Conservation (phyloP, 176 grass and related monocot genomes). For the Dendrocalamus sinicus region DNA sequence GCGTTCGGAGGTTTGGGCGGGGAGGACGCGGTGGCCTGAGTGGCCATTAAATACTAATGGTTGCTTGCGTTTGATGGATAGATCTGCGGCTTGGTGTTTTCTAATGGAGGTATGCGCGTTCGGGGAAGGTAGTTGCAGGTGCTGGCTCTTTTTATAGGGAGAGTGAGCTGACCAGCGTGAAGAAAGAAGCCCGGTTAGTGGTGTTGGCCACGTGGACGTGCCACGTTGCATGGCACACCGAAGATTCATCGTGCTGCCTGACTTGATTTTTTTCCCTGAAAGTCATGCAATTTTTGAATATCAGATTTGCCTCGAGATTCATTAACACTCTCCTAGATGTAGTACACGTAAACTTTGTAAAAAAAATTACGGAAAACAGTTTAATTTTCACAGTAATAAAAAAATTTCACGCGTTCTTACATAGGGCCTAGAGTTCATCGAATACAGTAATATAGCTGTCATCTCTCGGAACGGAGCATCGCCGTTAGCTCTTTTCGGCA, state of each 20-base stretch:
- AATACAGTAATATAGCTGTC: too few relatives aligned
- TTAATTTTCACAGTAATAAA: too few relatives aligned
- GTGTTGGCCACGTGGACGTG: conserved; percentile 38
- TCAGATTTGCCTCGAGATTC: too few relatives aligned
- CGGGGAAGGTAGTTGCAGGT: conserved; percentile 53
- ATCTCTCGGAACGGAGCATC: too few relatives aligned
- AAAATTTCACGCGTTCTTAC: too few relatives aligned
- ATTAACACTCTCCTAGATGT: too few relatives aligned
- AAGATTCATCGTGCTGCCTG: conserved; percentile 23
- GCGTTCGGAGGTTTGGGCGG: conserved; percentile 44
- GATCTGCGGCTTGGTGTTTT: conserved; percentile 30
- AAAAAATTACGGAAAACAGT: too few relatives aligned
- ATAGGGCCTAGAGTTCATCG: too few relatives aligned
- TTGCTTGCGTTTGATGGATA: conserved; percentile 15
- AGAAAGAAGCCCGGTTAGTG: background rate
- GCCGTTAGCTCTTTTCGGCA: too few relatives aligned
- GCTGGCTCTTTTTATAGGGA: conserved; percentile 43
- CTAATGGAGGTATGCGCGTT: conserved; percentile 55
- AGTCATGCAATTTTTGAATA: too few relatives aligned
- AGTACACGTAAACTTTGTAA: too few relatives aligned
- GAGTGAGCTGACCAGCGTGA: background rate
- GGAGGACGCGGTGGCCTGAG: background rate
- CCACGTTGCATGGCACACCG: conserved; percentile 41
- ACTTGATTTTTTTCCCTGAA: too few relatives aligned
- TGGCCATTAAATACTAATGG: conserved; percentile 42